A percentile compares a stretch with the other conserved stretches of the same genome.
Conservation (phyloP, 208 protist species). For the Acanthamoeba sp. region DNA sequence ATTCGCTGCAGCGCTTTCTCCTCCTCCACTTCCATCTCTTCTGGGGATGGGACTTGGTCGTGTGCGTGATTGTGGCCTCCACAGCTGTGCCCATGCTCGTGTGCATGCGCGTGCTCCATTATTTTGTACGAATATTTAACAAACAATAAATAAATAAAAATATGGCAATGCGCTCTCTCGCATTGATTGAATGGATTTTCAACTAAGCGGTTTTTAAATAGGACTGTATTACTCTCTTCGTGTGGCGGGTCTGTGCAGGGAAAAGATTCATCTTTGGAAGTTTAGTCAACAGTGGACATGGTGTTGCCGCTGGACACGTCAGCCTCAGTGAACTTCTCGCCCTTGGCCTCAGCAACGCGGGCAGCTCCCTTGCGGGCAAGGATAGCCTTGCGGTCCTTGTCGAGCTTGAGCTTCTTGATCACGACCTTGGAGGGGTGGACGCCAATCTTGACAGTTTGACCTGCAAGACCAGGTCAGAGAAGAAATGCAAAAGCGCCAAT, state of each 20-base stretch:
- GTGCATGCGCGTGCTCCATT: too few species aligned
- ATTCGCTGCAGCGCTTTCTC: neutral
- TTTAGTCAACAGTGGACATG: neutral
- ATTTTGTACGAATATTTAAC: too few species aligned
- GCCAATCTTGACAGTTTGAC: slow-evolving; percentile 94
- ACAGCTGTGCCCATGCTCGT: too few species aligned
- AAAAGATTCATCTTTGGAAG: neutral
- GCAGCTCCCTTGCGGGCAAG: slow-evolving; percentile 95
- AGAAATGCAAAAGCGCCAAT: too few species aligned
- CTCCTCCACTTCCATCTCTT: neutral
- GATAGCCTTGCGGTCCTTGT: slow-evolving; percentile 97
- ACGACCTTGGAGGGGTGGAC: slow-evolving; percentile 99
- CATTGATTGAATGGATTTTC: too few species aligned
- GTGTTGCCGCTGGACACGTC: slow-evolving; percentile 52
- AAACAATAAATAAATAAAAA: too few species aligned
- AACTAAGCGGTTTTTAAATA: neutral
- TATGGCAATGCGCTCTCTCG: too few species aligned
- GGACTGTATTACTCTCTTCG: neutral
- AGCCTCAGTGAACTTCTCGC: slow-evolving; percentile 90
- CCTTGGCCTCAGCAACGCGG: slow-evolving; percentile 89
- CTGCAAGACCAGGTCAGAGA: slow-evolving; percentile 41
- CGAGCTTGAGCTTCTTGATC: slow-evolving; percentile 99
- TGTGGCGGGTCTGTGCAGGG: neutral
- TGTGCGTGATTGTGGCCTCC: too few species aligned
- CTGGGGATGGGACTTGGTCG: neutral